Base-by-base conservation (phyloP, 139 green algal genomes). In the Chlamydomonas incerta region DNA sequence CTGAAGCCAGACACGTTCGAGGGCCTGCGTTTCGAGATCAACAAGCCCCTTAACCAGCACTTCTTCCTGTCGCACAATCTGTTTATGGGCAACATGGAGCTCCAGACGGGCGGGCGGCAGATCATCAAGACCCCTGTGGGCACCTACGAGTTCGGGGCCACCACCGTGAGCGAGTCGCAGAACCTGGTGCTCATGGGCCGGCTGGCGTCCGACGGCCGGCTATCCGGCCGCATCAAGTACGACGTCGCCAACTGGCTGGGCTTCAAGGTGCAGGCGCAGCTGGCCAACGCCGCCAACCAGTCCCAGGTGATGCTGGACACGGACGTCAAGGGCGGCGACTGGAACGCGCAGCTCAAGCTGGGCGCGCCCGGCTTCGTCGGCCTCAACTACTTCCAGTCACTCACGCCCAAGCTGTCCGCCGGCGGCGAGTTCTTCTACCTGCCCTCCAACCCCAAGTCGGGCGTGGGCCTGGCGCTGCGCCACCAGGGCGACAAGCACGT, bases 101-200 rank as follows among this genome's bases (percentile, higher is more conserved):
- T 99, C 65, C 95, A 95, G 21, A 95, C 91, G 20, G 88, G 90
- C 50, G 74, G 75, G 37, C 81, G 86, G 65, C 91, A 93, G 86
- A 87, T 91, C 47, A 82, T 99, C 55, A 99, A 99, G 92, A 93
- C 97, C 73, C 93, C 96, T 2, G 91, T 96, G 8, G 92, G 95
- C 35, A 96, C 90, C 21, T 99, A 99, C 69, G 98, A 99, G 89
- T 99, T 99, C 91, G 98, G 98, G 0, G 98, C 98, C 74, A 99
- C 98, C 87, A 89, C 99, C 4, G 93, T 99, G 37, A 97, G 95
- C 75, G 93, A 95, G 65, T 92, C 94, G 37, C 79, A 85, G 67
- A 76, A 66, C 6, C 88, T 87, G 58, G 85, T 91, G 80, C 86
- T 94, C 88, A 93, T 99, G 33, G 98, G 98, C 0, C 92, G 97